These are phyloP conservation scores for Cornus florida DNA, from an alignment of 148 eudicot genomes.

Conservation along the genomic window DNA sequence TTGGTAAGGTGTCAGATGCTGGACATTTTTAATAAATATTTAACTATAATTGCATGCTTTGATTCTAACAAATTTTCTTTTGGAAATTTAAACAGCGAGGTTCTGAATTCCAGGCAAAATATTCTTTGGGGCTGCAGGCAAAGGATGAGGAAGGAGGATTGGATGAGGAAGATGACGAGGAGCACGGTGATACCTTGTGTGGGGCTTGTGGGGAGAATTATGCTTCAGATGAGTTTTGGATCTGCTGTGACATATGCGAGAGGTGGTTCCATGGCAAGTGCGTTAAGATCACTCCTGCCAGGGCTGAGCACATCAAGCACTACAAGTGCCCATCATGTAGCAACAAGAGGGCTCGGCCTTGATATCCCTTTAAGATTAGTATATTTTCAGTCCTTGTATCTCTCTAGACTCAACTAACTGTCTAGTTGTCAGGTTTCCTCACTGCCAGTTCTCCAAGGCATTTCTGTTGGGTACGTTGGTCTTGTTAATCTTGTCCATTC, in stretches of 20 bases:
- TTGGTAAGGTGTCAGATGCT: not conserved
- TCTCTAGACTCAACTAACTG: slow-evolving; percentile 15
- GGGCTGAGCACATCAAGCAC: slow-evolving; percentile 67
- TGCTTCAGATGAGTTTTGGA: slow-evolving; percentile 66
- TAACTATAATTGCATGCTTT: not conserved
- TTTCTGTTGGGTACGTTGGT: not conserved
- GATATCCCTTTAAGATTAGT: not conserved
- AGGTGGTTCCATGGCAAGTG: slow-evolving; percentile 76
- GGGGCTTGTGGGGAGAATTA: slow-evolving; percentile 62
- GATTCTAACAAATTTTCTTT: not conserved
- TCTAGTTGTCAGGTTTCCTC: slow-evolving; percentile 3
- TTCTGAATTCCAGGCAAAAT: slow-evolving; percentile 21
- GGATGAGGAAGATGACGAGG: slow-evolving; percentile 57
- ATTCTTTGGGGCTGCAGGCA: slow-evolving; percentile 9
- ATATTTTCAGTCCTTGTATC: not conserved
- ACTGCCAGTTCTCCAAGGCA: not conserved
- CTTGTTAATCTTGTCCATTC: slow-evolving; percentile 10
- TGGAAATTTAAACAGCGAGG: slow-evolving; percentile 18
- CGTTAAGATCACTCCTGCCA: slow-evolving; percentile 66
- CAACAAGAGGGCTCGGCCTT: slow-evolving; percentile 50
- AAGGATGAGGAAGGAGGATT: slow-evolving; percentile 41
- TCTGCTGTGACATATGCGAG: slow-evolving; percentile 63
- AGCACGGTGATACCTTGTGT: slow-evolving; percentile 59
- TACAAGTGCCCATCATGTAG: slow-evolving; percentile 66
- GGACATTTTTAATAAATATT: not conserved